Base-by-base conservation (phyloP, 805 yeast genomes). In the Ascoidea tarda region DNA sequence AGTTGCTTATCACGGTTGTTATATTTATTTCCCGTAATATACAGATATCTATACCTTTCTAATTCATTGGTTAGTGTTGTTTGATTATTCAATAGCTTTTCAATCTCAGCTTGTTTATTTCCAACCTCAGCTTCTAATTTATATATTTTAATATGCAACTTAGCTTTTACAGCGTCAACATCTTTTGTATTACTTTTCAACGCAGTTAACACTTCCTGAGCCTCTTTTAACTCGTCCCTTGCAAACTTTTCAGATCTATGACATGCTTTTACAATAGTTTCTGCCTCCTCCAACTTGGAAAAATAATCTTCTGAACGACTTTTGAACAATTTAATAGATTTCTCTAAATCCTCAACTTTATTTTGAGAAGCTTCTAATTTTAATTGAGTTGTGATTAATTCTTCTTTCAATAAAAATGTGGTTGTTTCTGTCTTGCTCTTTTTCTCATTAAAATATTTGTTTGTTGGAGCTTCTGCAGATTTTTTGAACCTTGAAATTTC, bases 211-310 rank as follows among this genome's bases (percentile, higher is more conserved):
- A 75, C 62, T 33, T 67, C 70, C 54, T 74, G 68, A 44, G 77
- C 66, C 59, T 83, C 86, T 16, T 65, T 62, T 51, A 79, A 66
- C 55, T 87, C 87, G 49, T 69, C 69, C 49, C 65, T 67, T 5
- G 82, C 71, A 45, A 69, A 60, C 52, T 73, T 73, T 61, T 84
- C 90, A 10, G 81, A 78, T 59, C 86, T 70, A 58, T 77, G 73
- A 6, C 87, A 79, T 48, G 79, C 74, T 51, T 75, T 71, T 1
- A 84, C 78, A 5, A 87, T 84, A 50, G 81, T 73, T 62, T 90
- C 96, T 1, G 93, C 90, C 50, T 78, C 75, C 60, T 88, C 95
- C 32, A 89, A 70, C 60, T 86, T 85, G 53, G 73, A 72, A 59
- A 75, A 79, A 62, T 87, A 84, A 55, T 82, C 84, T 44, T 86